Evolutionary conservation across 2,329 filamentous ascomycete species (phyloP), one percentile per base, ranked within the genome.

Genomic region (Trichoderma cornu-damae): DNA sequence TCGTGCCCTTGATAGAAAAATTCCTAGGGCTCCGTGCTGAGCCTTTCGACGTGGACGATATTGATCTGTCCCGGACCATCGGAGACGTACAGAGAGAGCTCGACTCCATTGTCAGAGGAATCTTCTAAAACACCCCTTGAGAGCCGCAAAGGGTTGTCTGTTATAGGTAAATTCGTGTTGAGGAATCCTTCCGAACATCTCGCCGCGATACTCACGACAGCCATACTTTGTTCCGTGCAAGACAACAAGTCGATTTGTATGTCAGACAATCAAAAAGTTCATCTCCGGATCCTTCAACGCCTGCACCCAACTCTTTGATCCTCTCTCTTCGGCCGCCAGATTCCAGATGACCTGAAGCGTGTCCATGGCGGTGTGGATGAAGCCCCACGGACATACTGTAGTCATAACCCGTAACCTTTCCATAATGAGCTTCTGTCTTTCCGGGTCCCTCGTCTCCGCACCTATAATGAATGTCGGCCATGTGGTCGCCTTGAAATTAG

Each of bases 381-480:
- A 80, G 0, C 77, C 77, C 76, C 78, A 80, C 0, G 77, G 76
- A 44, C 71, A 75, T 11, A 71, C 68, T 18, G 71, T 64, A 26
- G 75, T 72, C 16, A 75, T 67, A 18, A 69, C 67, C 35, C 70
- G 69, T 22, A 79, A 66, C 18, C 77, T 74, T 22, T 77, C 67
- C 64, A 77, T 72, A 44, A 79, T 76, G 79, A 78, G 82, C 3
- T 70, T 69, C 32, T 78, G 73, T 59, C 73, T 72, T 22, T 64
- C 66, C 0, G 66, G 66, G 5, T 77, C 72, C 42, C 71, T 72
- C 0, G 77, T 75, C 54, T 81, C 79, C 0, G 79, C 80, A 1
- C 80, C 81, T 5, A 77, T 78, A 5, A 84, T 72, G 54, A 84
- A 84, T 0, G 80, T 76, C 0, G 80, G 79, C 80, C 79, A 84